phyloP scores from a whole-genome alignment of 768 basidiomycete species.

The Filobasidium wieringae region DNA sequence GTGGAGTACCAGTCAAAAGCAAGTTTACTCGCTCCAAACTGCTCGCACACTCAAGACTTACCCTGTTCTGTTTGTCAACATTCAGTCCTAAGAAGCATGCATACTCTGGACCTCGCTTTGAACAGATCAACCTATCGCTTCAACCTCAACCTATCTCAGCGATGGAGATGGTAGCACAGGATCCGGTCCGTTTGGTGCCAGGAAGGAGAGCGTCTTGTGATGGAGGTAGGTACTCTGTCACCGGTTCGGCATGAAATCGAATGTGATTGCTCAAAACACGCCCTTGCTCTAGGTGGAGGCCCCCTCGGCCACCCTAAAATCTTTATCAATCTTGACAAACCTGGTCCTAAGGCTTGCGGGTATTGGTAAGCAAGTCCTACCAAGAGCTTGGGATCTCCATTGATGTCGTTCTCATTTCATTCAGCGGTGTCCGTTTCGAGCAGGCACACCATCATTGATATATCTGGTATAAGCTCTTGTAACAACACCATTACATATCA shows the following conservation, averaged over 20 bases:
- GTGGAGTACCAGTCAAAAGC: slow-evolving; percentile 76
- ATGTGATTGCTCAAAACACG: not conserved
- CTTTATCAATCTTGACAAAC: slow-evolving; percentile 88
- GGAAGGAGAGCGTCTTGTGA: slow-evolving; percentile 84
- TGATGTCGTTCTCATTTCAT: not conserved
- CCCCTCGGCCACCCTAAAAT: slow-evolving; percentile 94
- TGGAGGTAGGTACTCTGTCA: slow-evolving; percentile 56
- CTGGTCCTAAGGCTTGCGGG: slow-evolving; percentile 71
- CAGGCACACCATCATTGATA: slow-evolving; percentile 65
- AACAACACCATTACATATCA: no score
- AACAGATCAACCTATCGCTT: slow-evolving; percentile 74
- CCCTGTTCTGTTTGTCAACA: no score
- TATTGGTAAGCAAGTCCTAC: slow-evolving; percentile 34
- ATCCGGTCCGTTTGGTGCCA: slow-evolving; percentile 70
- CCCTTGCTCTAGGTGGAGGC: slow-evolving; percentile 59
- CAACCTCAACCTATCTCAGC: slow-evolving; percentile 85
- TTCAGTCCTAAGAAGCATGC: slow-evolving; percentile 43
- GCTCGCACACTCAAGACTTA: no score
- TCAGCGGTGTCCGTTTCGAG: slow-evolving; percentile 79
- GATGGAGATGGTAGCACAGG: slow-evolving; percentile 74
- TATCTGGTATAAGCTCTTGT: no score
- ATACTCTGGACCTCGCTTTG: slow-evolving; percentile 62
- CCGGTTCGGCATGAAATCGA: not conserved
- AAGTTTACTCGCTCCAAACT: no score
- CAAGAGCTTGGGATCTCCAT: not conserved